Conservation (phyloP, 2,329 filamentous ascomycete species). For the Claviceps fusiformis region DNA sequence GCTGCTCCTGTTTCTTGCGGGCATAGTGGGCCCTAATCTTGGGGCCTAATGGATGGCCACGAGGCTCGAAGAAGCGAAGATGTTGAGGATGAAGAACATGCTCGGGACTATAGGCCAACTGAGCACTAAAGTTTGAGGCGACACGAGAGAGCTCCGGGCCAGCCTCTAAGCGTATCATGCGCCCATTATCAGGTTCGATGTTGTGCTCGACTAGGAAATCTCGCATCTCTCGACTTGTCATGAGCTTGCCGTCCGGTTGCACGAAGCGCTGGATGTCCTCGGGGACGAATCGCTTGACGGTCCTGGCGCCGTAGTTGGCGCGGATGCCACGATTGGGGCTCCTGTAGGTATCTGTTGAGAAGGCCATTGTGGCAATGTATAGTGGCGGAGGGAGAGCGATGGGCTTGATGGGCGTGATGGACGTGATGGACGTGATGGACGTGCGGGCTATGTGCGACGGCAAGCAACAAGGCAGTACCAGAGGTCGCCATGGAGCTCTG, state of each 20-base stretch:
- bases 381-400: background rate
- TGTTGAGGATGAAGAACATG: conserved; percentile 22
- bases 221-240: conserved; percentile 15
- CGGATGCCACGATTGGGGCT: background rate
- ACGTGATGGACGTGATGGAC: too few relatives aligned
- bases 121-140: conserved; percentile 10
- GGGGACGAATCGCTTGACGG: conserved; percentile 11
- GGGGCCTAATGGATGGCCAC: conserved; percentile 18
- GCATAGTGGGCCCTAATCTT: conserved; percentile 15
- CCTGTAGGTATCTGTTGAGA: background rate
- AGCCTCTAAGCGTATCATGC: conserved; percentile 6
- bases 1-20: conserved; percentile 13
- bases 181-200: conserved; percentile 13
- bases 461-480: background rate
- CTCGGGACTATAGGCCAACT: conserved; percentile 13
- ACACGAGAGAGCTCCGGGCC: conserved; percentile 7
- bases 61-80: conserved; percentile 18
- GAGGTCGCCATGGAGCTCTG: conserved; percentile 8
- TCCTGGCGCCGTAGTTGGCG: background rate
- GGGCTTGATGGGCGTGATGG: background rate
- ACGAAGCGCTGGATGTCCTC: conserved; percentile 11
- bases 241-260: conserved; percentile 12
- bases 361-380: background rate
- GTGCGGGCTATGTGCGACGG: background rate
- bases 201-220: conserved; percentile 15